Conservation (phyloP, 192 early-diverging fungal genomes). For the Entophlyctis helioformis region DNA sequence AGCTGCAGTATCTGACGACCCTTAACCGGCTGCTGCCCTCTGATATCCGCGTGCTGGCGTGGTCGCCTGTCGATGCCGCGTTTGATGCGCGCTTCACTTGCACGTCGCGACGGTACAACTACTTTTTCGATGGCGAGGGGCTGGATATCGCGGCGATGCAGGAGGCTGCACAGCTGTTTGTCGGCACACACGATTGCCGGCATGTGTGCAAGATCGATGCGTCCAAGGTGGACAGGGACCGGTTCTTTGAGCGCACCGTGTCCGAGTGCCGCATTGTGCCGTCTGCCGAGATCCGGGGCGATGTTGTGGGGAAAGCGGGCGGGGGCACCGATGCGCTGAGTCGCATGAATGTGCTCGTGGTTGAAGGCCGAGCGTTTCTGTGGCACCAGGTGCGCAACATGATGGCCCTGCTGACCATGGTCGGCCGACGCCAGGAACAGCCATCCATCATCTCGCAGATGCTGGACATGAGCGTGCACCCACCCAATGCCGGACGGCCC, state of each 20-base stretch:
- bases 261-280: slow-evolving; percentile 47
- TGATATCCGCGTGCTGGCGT: slow-evolving; percentile 84
- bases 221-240: slow-evolving; percentile 66
- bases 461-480: slow-evolving; percentile 49
- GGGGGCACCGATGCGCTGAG: slow-evolving; percentile 6
- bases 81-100: slow-evolving; percentile 89
- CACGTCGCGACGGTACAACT: slow-evolving; percentile 72
- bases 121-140: slow-evolving; percentile 63
- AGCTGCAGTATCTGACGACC: slow-evolving; percentile 71
- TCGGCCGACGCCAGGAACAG: slow-evolving; percentile 69
- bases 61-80: slow-evolving; percentile 62
- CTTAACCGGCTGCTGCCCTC: slow-evolving; percentile 75
- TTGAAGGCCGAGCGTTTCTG: slow-evolving; percentile 81
- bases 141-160: slow-evolving; percentile 71
- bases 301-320: background rate
- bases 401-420: slow-evolving; percentile 78
- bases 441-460: slow-evolving; percentile 57
- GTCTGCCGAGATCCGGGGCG: slow-evolving; percentile 5
- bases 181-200: slow-evolving; percentile 85
- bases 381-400: slow-evolving; percentile 99
- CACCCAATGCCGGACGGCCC: slow-evolving; percentile 48
- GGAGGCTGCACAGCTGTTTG: slow-evolving; percentile 49
- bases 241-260: slow-evolving; percentile 70
- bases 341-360: slow-evolving; percentile 57
- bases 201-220: slow-evolving; percentile 94